A percentile compares a stretch with the other conserved stretches of the same genome.
Conservation (phyloP, 2,329 filamentous ascomycete genomes). For the Paracoccidioides lutzii region DNA sequence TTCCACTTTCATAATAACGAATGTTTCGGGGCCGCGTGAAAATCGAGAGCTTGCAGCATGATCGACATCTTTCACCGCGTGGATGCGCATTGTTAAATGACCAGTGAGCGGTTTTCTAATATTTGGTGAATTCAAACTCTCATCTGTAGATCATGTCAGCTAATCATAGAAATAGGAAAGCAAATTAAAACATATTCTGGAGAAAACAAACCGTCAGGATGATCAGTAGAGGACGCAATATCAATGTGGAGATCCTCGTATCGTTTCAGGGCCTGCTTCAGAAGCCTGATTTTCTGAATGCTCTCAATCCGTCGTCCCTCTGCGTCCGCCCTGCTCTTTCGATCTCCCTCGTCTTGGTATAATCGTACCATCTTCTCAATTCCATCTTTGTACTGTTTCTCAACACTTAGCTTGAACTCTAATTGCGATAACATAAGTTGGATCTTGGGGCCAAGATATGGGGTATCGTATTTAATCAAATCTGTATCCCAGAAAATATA, state of each 20-base stretch:
- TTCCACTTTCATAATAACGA: constrained; percentile 92
- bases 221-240: constrained; percentile 61
- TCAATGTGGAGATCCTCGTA: constrained; percentile 97
- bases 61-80: constrained; percentile 86
- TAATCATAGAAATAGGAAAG: background rate
- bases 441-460: constrained; percentile 88
- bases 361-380: constrained; percentile 99
- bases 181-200: background rate
- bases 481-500: constrained; percentile 41
- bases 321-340: constrained; percentile 88
- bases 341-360: constrained; percentile 93
- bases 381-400: constrained; percentile 97
- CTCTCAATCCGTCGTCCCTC: constrained; percentile 83
- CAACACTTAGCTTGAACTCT: constrained; percentile 96
- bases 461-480: constrained; percentile 95
- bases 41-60: constrained; percentile 76
- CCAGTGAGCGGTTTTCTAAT: constrained; percentile 92
- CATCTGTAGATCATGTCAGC: constrained; percentile 46
- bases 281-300: constrained; percentile 90
- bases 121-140: constrained; percentile 91
- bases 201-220: constrained; percentile 57
- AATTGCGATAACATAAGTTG: constrained; percentile 98
- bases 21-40: constrained; percentile 82
- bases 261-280: constrained; percentile 90
- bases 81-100: constrained; percentile 71